Base-by-base conservation (phyloP, 768 basidiomycete species). In the Russula earlei region DNA sequence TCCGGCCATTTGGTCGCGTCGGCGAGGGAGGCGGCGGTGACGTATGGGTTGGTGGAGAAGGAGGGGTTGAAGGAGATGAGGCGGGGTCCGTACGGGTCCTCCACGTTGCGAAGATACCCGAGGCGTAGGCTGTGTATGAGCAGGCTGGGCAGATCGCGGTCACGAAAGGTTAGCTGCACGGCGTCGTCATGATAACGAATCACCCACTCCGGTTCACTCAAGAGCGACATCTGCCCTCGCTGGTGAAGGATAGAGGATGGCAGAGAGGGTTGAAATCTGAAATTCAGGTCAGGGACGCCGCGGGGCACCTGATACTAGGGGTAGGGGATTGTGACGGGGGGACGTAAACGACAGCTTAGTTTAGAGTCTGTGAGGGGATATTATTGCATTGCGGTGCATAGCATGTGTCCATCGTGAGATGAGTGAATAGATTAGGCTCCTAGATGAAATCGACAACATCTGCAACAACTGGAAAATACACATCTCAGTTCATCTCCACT, bases 1-100 rank as follows among this genome's bases (percentile, higher is more conserved):
- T 96, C 91, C 27, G 92, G 92, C 89, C 91, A 95, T 66, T 81
- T 71, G 24, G 87, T 79, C 12, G 72, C 64, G 68, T 97, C 91
- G 3, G 90, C 83, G 31, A 94, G 80, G 2, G 83, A 83, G 0
- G 89, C 79, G 7, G 87, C 85, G 50, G 81, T 73, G 63, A 94
- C 83, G 68, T 93, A 92, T 0, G 90, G 85, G 66, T 94, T 95
- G 12, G 83, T 75, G 17, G 81, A 72, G 72, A 91, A 87, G 0
- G 82, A 77, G 0, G 86, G 85, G 65, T 85, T 83, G 48, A 94
- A 74, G 6, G 89, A 81, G 63, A 96, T 84, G 65, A 95, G 75
- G 29, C 91, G 80, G 0, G 83, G 72, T 14, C 87, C 87, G 65
- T 93, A 90, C 1, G 85, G 83, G 65, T 96, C 93, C 55, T 91